These are phyloP conservation scores for Solanum lignicaule DNA, from an alignment of 257 asterid species.

Conservation along the genomic window DNA sequence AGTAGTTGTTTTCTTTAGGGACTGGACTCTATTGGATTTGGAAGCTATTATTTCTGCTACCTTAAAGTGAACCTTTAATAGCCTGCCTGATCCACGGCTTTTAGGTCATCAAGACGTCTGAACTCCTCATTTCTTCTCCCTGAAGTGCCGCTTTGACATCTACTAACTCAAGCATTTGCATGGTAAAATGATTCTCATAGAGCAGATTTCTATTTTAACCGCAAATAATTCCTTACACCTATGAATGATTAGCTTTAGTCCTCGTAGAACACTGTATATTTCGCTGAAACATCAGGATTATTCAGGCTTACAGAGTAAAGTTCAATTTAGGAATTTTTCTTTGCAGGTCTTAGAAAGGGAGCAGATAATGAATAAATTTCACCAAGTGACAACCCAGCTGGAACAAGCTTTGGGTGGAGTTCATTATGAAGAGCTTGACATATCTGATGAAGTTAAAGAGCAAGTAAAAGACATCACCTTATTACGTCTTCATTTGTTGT, in stretches of 20 bases:
- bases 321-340: conserved; percentile 5
- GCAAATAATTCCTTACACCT: neutral
- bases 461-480: conserved; percentile 38
- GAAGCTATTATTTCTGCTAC: neutral
- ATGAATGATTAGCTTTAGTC: neutral
- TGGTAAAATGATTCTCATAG: neutral
- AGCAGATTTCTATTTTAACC: neutral
- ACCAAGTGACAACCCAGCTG: conserved; percentile 63
- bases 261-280: neutral
- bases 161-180: neutral
- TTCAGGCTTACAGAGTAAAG: neutral
- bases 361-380: conserved; percentile 54
- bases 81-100: neutral
- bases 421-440: conserved; percentile 74
- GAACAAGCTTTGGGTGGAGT: conserved; percentile 79
- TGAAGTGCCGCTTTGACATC: neutral
- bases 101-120: neutral
- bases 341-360: conserved; percentile 89
- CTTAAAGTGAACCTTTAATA: neutral
- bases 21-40: neutral
- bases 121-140: conserved; percentile 1
- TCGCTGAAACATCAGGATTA: neutral
- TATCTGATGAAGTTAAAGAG: conserved; percentile 94
- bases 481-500: neutral
- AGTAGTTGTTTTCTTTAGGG: neutral